phyloP scores from a whole-genome alignment of 108 stramenopile species.

The Fragilaria crotonensis region DNA sequence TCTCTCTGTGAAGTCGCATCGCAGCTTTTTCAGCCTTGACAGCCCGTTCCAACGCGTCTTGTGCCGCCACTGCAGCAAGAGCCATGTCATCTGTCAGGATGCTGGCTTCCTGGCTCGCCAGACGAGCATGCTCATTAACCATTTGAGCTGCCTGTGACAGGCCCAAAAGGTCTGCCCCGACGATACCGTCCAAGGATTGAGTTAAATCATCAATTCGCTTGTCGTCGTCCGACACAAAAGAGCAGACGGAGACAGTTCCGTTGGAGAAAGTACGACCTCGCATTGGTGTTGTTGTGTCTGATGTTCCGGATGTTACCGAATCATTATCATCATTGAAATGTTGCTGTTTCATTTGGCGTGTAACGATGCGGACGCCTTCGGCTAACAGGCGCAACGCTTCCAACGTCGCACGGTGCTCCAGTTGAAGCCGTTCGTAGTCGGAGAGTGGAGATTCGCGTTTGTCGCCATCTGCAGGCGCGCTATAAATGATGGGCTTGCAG shows the following conservation, averaged over 20 bases:
- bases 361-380: background rate
- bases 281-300: background rate
- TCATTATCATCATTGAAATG: background rate
- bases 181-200: background rate
- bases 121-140: background rate
- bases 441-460: no score
- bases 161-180: background rate
- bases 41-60: background rate
- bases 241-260: background rate
- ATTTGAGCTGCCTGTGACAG: constrained; percentile 3
- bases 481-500: no score
- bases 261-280: background rate
- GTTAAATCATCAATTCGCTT: background rate
- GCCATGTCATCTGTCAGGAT: background rate
- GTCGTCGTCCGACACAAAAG: background rate
- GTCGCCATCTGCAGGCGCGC: no score
- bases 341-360: background rate
- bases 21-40: background rate
- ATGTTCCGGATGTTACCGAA: background rate
- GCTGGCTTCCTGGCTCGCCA: constrained; percentile 1
- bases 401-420: background rate
- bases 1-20: background rate
- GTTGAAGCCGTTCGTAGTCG: background rate
- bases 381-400: background rate
- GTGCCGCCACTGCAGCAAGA: background rate